These are phyloP conservation scores for Pseudogymnoascus sp. DNA, from an alignment of 2,329 filamentous ascomycete species.

Conservation along the genomic window DNA sequence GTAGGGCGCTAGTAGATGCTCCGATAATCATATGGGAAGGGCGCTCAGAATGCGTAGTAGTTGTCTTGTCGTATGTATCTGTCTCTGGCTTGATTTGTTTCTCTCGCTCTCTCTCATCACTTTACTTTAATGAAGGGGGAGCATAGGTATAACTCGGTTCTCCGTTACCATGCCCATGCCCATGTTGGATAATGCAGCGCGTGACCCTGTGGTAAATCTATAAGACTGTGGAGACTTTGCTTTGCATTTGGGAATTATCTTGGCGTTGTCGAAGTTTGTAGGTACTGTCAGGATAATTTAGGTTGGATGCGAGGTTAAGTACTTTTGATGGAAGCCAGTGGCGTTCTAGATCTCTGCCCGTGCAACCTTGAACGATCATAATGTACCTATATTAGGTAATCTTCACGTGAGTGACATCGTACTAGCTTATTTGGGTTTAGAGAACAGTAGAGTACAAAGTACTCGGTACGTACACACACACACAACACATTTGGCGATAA, in stretches of 20 bases:
- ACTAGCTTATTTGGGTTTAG: neutral
- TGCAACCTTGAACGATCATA: conserved; percentile 3
- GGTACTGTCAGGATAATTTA: conserved; percentile 1
- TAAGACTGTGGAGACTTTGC: neutral
- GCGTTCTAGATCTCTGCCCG: conserved; percentile 7
- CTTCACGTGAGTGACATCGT: neutral
- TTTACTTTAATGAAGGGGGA: neutral
- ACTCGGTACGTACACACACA: neutral
- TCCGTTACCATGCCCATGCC: neutral
- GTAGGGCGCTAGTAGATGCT: neutral
- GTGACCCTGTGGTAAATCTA: neutral
- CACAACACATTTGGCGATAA: neutral
- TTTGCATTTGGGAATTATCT: neutral
- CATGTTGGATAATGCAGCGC: neutral
- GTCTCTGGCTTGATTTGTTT: neutral
- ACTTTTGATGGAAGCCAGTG: conserved; percentile 5
- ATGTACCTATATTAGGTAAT: conserved; percentile 5
- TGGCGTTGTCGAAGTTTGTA: neutral
- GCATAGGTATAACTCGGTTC: neutral
- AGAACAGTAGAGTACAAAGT: neutral
- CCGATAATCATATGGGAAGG: neutral
- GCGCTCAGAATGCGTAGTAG: neutral
- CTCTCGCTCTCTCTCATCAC: neutral
- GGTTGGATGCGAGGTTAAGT: conserved; percentile 8
- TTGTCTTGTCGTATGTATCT: neutral